Evolutionary conservation across 306 rosid species (phyloP).

Genomic region (Castanea sativa): DNA sequence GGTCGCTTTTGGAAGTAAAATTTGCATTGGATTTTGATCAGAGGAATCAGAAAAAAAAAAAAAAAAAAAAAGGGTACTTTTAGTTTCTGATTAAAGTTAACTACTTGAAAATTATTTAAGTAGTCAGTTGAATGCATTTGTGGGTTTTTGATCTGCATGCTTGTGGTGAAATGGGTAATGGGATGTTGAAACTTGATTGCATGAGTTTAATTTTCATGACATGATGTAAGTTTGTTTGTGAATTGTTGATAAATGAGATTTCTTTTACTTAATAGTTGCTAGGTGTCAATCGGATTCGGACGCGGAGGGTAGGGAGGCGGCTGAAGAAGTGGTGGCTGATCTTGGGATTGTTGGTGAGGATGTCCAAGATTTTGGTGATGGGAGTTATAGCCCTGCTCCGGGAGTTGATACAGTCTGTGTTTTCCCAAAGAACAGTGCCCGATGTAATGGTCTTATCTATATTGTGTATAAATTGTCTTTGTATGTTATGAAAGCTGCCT

Average conservation of each 20-base stretch:
- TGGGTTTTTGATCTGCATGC: background rate
- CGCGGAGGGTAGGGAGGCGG: conserved; percentile 41
- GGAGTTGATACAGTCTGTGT: conserved; percentile 73
- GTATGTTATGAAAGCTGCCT: background rate
- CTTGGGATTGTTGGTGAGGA: conserved; percentile 78
- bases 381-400: conserved; percentile 57
- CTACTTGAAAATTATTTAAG: background rate
- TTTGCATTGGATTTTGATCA: background rate
- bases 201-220: background rate
- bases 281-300: conserved; percentile 63
- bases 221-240: background rate
- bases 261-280: conserved; percentile 54
- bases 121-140: background rate
- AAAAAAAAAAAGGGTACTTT: background rate
- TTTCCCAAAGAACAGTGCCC: conserved; percentile 73
- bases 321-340: conserved; percentile 60
- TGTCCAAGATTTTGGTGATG: conserved; percentile 66
- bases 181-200: conserved; percentile 1
- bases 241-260: background rate
- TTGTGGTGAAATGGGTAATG: background rate
- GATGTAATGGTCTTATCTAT: conserved; percentile 39
- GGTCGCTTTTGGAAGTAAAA: background rate
- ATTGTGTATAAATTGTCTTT: background rate
- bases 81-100: background rate
- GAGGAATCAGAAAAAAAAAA: background rate